Conservation (phyloP, 1,284 basidiomycete genomes). For the Puccinia hordei region DNA sequence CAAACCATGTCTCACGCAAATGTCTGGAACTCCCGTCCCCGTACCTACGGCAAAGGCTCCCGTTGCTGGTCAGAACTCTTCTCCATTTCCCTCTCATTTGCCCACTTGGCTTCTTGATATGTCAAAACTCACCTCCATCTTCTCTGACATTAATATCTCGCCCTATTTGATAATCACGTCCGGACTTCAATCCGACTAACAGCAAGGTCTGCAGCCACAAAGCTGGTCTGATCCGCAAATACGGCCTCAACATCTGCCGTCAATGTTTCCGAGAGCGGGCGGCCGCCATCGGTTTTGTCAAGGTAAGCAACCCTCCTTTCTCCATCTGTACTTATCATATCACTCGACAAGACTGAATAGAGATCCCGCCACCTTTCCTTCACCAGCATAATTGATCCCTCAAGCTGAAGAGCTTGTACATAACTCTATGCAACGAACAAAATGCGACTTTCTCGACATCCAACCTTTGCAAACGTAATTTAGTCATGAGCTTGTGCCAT, state of each 20-base stretch:
- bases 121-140: background rate
- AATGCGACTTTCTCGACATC: background rate
- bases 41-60: constrained; percentile 91
- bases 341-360: background rate
- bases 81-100: background rate
- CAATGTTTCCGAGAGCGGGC: constrained; percentile 51
- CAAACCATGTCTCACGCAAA: constrained; percentile 83
- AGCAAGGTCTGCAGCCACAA: constrained; percentile 94
- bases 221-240: constrained; percentile 82
- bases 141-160: constrained; percentile 1
- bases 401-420: background rate
- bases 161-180: too few relatives aligned
- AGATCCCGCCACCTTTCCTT: background rate
- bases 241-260: constrained; percentile 51
- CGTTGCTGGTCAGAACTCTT: constrained; percentile 75
- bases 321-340: background rate
- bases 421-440: background rate
- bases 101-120: background rate
- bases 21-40: constrained; percentile 87
- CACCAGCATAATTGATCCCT: constrained; percentile 32
- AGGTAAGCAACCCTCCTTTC: constrained; percentile 21
- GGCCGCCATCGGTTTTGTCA: constrained; percentile 48
- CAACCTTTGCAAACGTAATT: background rate
- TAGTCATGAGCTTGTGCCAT: background rate
- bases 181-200: constrained; percentile 35